A percentile compares a stretch with the other conserved stretches of the same genome.
phyloP scores from a whole-genome alignment of 257 asterid genomes.

The Solanum sejunctum region DNA sequence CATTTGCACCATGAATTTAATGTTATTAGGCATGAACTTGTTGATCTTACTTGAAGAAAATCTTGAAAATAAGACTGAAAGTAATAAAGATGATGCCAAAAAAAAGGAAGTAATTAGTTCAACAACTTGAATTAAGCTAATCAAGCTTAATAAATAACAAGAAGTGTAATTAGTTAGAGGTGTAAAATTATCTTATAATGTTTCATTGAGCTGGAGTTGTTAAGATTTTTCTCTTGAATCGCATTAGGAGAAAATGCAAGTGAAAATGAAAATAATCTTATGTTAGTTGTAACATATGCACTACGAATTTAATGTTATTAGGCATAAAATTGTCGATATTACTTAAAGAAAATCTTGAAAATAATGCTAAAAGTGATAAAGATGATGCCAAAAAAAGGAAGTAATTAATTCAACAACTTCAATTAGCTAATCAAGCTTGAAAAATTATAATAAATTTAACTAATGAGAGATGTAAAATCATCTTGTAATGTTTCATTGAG shows the following conservation, averaged over 20 bases:
- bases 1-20: not conserved
- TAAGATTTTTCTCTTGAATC: not conserved
- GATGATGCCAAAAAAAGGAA: too few species aligned
- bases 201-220: too few species aligned
- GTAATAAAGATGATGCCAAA: not conserved
- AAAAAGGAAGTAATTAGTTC: not conserved
- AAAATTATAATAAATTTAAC: not conserved
- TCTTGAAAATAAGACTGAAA: not conserved
- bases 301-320: too few species aligned
- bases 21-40: not conserved
- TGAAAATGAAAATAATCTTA: too few species aligned
- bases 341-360: too few species aligned
- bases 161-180: not conserved
- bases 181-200: not conserved
- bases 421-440: not conserved
- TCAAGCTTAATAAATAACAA: not conserved
- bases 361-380: too few species aligned
- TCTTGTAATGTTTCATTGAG: not conserved
- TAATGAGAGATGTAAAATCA: not conserved
- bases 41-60: not conserved
- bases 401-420: too few species aligned
- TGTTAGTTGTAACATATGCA: too few species aligned
- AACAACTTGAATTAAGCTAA: not conserved
- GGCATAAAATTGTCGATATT: too few species aligned
- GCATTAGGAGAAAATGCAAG: not conserved